Evolutionary conservation across 257 asterid species (phyloP), one percentile per base, ranked within the genome.

Genomic region (Catharanthus roseus): DNA sequence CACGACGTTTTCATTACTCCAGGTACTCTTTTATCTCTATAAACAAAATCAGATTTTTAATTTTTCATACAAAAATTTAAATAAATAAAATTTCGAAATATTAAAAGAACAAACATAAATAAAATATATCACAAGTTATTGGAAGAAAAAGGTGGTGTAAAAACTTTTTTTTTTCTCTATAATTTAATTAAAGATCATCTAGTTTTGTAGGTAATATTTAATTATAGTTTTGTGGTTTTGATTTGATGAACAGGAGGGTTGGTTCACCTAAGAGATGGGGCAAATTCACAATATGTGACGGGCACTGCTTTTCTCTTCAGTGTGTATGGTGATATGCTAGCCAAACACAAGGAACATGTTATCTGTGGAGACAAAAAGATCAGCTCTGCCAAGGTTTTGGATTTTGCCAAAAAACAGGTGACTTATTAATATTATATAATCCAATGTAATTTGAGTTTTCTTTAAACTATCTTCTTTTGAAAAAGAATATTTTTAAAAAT

Each of bases 251-350:
- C 74, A 89, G 95, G 95, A 19, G 96, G 96, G 31, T 0, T 87
- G 81, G 41, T 91, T 53, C 86, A 88, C 85, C 68, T 85, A 6
- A 80, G 96, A 81, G 96, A 88, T 45, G 98, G 96, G 61, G 96
- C 98, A 4, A 92, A 92, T 72, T n/a, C 89, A 24, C 96, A 92
- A 70, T 90, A 92, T 12, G 98, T 85, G 1, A 86, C 98, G 0
- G 75, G 82, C 65, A 63, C 90, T 12, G 96, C 96, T 23, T 83
- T 92, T 72, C 79, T 90, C 39, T 77, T 90, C 49, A 85, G 83
- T 33, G 81, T 65, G n/a, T 90, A 92, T 54, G 76, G 92, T 54
- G 96, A 88, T 33, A 12, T 78, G 38, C 82, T 90, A 0, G 81
- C 77, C 1, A 82, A 45, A 33, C 74, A 85, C 68, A 85, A 86